Percentiles rank a stretch among this genome's conserved stretches.
Evolutionary conservation across 2,329 filamentous ascomycete species (phyloP).

Genomic region (Colletotrichum acutatum): DNA sequence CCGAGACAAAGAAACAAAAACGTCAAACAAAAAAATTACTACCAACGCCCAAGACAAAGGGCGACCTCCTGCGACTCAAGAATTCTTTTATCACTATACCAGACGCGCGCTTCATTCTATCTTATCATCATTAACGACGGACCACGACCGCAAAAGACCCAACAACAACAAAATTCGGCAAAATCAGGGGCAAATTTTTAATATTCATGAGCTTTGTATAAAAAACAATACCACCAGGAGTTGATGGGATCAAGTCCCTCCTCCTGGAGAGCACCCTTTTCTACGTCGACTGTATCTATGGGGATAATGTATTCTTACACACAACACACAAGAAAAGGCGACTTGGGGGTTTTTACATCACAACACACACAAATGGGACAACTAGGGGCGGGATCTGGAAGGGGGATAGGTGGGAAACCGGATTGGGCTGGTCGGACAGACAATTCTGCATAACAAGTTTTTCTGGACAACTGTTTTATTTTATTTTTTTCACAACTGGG

Average conservation of each 20-base stretch:
- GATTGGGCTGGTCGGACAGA: not conserved
- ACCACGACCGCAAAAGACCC: constrained; percentile 28
- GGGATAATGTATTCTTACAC: constrained; percentile 4
- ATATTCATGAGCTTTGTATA: constrained; percentile 4
- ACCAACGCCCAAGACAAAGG: not conserved
- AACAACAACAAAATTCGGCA: constrained; percentile 13
- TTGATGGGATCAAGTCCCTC: not conserved
- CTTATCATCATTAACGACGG: constrained; percentile 31
- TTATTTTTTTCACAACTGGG: not conserved
- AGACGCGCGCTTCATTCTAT: not conserved
- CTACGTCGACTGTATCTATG: constrained; percentile 4
- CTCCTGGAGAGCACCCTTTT: not conserved
- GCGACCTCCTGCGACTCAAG: not conserved
- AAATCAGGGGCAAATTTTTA: constrained; percentile 1
- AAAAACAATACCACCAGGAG: not conserved
- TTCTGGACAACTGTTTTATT: not conserved
- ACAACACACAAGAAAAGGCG: not conserved
- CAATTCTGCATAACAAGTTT: constrained; percentile 9
- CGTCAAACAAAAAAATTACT: not conserved
- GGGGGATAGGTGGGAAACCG: not conserved
- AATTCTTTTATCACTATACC: constrained; percentile 8
- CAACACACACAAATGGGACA: not conserved
- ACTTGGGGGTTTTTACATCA: not conserved
- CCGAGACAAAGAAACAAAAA: not conserved
- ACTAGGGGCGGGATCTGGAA: not conserved